Conservation (phyloP, 257 asterid species). For the Ilex aquifolium region DNA sequence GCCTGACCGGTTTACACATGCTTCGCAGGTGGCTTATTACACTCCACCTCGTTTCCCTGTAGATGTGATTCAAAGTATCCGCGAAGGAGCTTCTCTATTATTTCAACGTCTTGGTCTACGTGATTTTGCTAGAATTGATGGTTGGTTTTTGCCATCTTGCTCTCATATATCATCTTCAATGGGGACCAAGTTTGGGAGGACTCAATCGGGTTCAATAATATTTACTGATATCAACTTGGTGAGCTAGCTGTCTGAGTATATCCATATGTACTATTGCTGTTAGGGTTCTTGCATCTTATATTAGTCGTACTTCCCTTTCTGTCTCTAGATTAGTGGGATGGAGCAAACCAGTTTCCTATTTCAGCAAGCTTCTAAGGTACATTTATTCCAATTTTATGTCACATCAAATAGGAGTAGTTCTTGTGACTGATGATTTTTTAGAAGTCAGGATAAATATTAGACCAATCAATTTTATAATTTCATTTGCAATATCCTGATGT, state of each 20-base stretch:
- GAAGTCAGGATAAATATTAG: not conserved
- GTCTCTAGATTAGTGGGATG: slow-evolving; percentile 82
- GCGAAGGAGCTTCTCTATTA: slow-evolving; percentile 76
- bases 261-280: slow-evolving; percentile 4
- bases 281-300: slow-evolving; percentile 10
- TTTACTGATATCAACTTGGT: slow-evolving; percentile 91
- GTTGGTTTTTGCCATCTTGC: slow-evolving; percentile 75
- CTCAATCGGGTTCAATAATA: slow-evolving; percentile 55
- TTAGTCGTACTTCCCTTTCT: slow-evolving; percentile 9
- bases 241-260: slow-evolving; percentile 21
- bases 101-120: slow-evolving; percentile 72
- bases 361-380: slow-evolving; percentile 93
- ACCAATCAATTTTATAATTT: not conserved
- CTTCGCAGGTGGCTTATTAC: slow-evolving; percentile 68
- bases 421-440: not conserved
- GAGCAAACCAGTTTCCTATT: slow-evolving; percentile 91
- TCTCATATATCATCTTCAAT: slow-evolving; percentile 40
- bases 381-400: not conserved
- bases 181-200: slow-evolving; percentile 56
- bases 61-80: slow-evolving; percentile 52
- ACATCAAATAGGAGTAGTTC: not conserved
- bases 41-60: slow-evolving; percentile 89
- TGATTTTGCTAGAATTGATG: slow-evolving; percentile 93
- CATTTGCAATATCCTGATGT: not conserved
- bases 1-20: slow-evolving; percentile 7